These are phyloP conservation scores for Cladosporium sp. DNA, from an alignment of 2,329 filamentous ascomycete genomes.

Conservation along the genomic window DNA sequence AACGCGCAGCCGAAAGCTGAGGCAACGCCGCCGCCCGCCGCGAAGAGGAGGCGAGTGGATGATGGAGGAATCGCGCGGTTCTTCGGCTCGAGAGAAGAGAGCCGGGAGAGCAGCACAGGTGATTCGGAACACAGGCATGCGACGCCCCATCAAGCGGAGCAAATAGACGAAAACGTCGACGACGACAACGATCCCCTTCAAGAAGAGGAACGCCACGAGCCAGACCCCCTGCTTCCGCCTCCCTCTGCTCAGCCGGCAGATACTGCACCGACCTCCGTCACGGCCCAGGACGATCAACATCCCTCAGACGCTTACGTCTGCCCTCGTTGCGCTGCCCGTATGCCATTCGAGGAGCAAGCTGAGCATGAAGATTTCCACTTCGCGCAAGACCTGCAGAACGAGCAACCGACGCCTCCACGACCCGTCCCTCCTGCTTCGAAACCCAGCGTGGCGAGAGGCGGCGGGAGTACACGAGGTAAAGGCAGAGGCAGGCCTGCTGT, in stretches of 20 bases:
- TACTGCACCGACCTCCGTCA: background rate
- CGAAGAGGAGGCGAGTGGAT: conserved; percentile 32
- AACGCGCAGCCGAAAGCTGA: conserved; percentile 19
- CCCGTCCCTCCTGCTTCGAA: conserved; percentile 15
- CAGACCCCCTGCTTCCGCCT: conserved; percentile 15
- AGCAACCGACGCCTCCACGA: conserved; percentile 41
- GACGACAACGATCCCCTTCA: conserved; percentile 3
- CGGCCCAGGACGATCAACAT: background rate
- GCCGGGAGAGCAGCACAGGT: conserved; percentile 14
- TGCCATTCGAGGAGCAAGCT: conserved; percentile 54
- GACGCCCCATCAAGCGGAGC: background rate
- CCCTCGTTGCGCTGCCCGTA: conserved; percentile 55
- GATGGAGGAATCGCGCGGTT: conserved; percentile 32
- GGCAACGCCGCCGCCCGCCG: conserved; percentile 20
- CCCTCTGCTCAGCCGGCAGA: conserved; percentile 15
- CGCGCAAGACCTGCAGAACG: conserved; percentile 73
- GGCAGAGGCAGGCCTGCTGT: conserved; percentile 33
- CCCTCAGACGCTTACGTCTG: conserved; percentile 46
- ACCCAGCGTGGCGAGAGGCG: conserved; percentile 15
- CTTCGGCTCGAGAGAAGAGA: conserved; percentile 25
- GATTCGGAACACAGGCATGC: conserved; percentile 1
- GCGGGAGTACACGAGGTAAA: conserved; percentile 17
- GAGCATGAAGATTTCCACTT: conserved; percentile 94
- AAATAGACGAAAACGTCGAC: background rate
- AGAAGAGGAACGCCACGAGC: background rate